Evolutionary conservation across 148 eudicot species (phyloP), one percentile per base, ranked within the genome.

Genomic region (Amaranthus hypochondriacus): DNA sequence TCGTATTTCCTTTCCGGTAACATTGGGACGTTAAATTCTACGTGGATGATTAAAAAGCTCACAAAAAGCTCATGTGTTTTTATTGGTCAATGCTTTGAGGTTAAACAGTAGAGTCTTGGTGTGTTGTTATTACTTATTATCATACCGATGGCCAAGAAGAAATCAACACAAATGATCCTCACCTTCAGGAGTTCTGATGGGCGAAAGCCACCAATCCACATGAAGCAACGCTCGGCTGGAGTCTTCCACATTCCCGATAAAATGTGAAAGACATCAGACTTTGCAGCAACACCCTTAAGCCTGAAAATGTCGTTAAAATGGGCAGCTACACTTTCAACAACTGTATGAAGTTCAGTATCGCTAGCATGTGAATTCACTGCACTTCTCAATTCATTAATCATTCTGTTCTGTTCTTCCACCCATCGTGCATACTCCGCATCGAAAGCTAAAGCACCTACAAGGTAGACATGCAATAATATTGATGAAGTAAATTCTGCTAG

Each of bases 211-310:
- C 98, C 98, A 57, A 94, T 86, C 98, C 98, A 94, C 93, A 94
- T 83, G 79, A 94, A 94, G 78, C 97, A 91, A 77, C 98, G 89
- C 70, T 94, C 98, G 56, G 97, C 96, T 14, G 97, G 98, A 65
- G 97, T 88, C 79, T 89, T 94, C 98, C 98, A 94, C 96, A 94
- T 94, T 73, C 98, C 98, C 39, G 97, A 94, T 77, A 94, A 84
- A 73, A 94, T 83, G 79, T 94, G 97, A 77, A 94, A 94, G 62
- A 89, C 98, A 76, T 94, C 98, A 47, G 83, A 81, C 81, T 94
- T 91, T 18, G 98, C 96, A 47, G 98, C 98, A 76, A 73, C 85
- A 28, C 81, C 82, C 83, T 95, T 95, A 68, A 92, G 77, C 90
- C 89, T 86, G 82, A 86, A 95, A 56, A 95, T 75, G 13, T 95